These are phyloP conservation scores for Neurospora intermedia DNA, from an alignment of 495 filamentous ascomycete species.

Conservation along the genomic window DNA sequence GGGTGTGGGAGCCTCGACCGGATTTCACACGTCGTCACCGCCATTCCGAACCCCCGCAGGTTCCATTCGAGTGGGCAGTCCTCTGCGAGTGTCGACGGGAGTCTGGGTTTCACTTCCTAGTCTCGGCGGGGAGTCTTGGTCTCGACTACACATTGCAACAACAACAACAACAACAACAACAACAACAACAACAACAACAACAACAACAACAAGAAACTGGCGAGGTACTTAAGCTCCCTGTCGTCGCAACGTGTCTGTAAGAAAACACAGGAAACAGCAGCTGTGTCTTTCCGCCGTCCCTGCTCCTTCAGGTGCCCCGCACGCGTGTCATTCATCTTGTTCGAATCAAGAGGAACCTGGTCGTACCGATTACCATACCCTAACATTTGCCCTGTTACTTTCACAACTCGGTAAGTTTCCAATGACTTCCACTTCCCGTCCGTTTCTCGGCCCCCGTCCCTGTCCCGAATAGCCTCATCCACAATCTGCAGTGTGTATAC, in stretches of 20 bases:
- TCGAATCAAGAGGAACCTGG: background rate
- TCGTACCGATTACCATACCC: background rate
- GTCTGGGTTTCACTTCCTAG: background rate
- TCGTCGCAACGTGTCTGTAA: background rate
- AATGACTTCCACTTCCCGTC: background rate
- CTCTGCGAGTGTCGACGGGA: background rate
- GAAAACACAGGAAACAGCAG: background rate
- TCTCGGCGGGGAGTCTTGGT: background rate
- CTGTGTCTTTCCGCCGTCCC: background rate
- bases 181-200: background rate
- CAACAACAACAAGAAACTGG: background rate
- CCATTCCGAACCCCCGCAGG: conserved; percentile 16
- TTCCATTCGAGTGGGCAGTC: background rate
- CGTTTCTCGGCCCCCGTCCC: background rate
- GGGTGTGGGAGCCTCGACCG: conserved; percentile 6
- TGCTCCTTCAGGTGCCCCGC: background rate
- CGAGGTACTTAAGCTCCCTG: background rate
- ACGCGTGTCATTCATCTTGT: background rate
- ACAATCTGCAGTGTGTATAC: background rate
- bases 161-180: background rate
- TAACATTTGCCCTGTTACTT: background rate
- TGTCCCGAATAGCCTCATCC: background rate
- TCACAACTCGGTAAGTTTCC: background rate
- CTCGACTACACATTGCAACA: background rate
- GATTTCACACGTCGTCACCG: conserved; percentile 23